A percentile compares a stretch with the other conserved stretches of the same genome.
These are phyloP conservation scores for Fusarium kyushuense DNA, from an alignment of 2,329 filamentous ascomycete species.

Conservation along the genomic window DNA sequence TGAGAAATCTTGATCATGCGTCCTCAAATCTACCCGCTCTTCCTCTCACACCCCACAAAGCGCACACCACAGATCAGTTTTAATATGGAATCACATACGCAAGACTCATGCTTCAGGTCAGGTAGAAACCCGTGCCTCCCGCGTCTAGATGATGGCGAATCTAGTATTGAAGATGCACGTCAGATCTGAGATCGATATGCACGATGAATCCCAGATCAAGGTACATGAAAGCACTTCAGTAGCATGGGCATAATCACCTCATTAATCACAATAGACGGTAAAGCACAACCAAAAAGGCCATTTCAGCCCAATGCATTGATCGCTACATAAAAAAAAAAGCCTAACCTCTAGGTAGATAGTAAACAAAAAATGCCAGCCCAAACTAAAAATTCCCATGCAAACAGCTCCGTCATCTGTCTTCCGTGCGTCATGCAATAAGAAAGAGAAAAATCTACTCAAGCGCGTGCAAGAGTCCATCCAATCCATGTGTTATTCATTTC, in stretches of 20 bases:
- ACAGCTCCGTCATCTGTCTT: constrained; percentile 38
- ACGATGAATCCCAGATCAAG: neutral
- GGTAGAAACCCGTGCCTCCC: neutral
- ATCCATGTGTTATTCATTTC: neutral
- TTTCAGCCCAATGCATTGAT: constrained; percentile 12
- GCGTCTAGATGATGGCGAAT: neutral
- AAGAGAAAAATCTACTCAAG: constrained; percentile 15
- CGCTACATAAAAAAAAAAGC: neutral
- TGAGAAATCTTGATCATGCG: neutral
- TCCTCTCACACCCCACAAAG: neutral
- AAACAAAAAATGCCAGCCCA: constrained; percentile 5
- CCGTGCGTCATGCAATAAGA: constrained; percentile 37
- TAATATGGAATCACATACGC: neutral
- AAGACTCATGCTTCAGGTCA: neutral
- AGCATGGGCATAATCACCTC: neutral
- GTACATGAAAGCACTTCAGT: neutral
- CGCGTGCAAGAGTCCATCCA: constrained; percentile 24
- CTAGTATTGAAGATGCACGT: neutral
- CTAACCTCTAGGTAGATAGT: neutral
- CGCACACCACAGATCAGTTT: neutral
- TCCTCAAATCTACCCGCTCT: neutral
- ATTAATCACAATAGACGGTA: neutral
- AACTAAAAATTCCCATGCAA: constrained; percentile 25
- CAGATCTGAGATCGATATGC: neutral
- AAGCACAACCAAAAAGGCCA: neutral